Base-by-base conservation (phyloP, 257 asterid species). In the Ehretia macrophylla region DNA sequence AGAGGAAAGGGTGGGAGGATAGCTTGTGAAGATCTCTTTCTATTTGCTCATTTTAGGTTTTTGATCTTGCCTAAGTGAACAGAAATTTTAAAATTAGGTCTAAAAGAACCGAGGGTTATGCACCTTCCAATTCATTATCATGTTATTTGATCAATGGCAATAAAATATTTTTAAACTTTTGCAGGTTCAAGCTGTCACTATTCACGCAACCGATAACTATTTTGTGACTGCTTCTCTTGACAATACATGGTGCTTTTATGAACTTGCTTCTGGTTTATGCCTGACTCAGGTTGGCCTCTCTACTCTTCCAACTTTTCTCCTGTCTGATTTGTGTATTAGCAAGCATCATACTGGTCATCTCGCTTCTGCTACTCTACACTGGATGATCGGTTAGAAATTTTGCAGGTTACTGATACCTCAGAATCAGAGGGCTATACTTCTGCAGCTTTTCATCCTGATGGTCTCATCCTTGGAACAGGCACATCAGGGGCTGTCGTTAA, bases 371-470 rank as follows among this genome's bases (percentile, higher is more conserved):
- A 44, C 1, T 21, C 19, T 27, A 13, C 20, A 20, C 32, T 37
- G 48, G 23, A 5, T 5, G n/a, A 11, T 44, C 11, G 0, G 5
- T 20, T 14, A 47, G 62, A 56, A 58, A 45, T 70, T 69, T 64
- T 75, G 68, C 79, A 92, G 99, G 96, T 92, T 42, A 85, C 79
- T 46, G 96, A 88, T 68, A 40, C 83, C 60, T 77, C 94, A 42
- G 96, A 71, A 69, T 67, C 83, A 55, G 94, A 79, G 48, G 97
- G 95, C 47, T 93, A 78, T 72, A 83, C 97, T 18, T 81, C 97
- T 56, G 95, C 99, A 45, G 87, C 99, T 69, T 89, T 93, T 78
- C 99, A 93, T 66, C 99, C 99, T 56, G 99, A 93, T 82, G 99
- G 99, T 60, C 94, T 89, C 56, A 89, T 93, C 75, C 95, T 93